A percentile compares a stretch with the other conserved stretches of the same genome.
phyloP scores from a whole-genome alignment of 23 red algal species.

The Gracilariopsis chorda region DNA sequence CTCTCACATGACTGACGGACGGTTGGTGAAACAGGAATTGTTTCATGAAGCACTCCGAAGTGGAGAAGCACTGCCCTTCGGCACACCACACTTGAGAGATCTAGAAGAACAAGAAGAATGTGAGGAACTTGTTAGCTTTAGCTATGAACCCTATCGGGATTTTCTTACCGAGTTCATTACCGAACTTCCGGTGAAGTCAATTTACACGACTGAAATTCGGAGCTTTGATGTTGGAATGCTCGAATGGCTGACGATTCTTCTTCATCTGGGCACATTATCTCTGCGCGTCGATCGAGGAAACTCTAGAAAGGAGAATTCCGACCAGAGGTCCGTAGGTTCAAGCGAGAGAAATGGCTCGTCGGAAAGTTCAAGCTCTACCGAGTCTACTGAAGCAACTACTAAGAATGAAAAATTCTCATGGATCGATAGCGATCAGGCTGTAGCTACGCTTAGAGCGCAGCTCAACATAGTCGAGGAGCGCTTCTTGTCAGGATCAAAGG shows the following conservation, averaged over 20 bases:
- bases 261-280: slow-evolving; percentile 7
- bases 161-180: slow-evolving; percentile 1
- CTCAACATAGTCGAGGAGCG: neutral
- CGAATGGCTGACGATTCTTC: slow-evolving; percentile 41
- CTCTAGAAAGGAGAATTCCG: neutral
- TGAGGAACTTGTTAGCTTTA: neutral
- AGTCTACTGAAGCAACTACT: neutral
- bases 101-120: neutral
- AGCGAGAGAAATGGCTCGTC: neutral
- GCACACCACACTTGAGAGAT: slow-evolving; percentile 24
- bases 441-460: neutral
- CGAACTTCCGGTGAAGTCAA: neutral
- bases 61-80: slow-evolving; percentile 20
- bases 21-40: slow-evolving; percentile 3
- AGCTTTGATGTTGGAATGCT: slow-evolving; percentile 19
- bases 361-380: neutral
- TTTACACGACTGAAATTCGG: neutral
- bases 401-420: neutral
- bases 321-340: neutral
- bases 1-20: neutral
- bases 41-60: neutral
- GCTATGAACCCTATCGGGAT: neutral
- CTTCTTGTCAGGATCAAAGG: neutral
- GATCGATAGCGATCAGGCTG: neutral
- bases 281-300: no score